Base-by-base conservation (phyloP, 1,284 basidiomycete genomes). In the Chalciporus sp. region DNA sequence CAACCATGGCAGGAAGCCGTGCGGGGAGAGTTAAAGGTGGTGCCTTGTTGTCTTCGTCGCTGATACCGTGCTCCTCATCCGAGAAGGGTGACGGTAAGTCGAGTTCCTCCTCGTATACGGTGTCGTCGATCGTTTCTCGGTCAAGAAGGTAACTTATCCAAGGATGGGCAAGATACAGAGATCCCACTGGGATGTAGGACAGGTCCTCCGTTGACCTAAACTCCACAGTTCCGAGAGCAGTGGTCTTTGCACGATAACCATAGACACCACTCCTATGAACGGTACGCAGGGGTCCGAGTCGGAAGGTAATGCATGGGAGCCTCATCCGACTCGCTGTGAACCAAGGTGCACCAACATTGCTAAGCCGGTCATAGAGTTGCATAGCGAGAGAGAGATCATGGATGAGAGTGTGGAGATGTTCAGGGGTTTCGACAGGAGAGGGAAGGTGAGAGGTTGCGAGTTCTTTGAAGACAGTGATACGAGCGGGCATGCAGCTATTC, bases 281-380 rank as follows among this genome's bases (percentile, higher is more conserved):
- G 3, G 1, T 4, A 1, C 23, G 37, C 23, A 52, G 2, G 11
- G n/a, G 31, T 6, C 55, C 51, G 1, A 58, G 56, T n/a, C 45
- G 40, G 44, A 57, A 57, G 0, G n/a, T 35, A 7, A 57, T 29
- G 31, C 56, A 57, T 0, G 55, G 44, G 29, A 56, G 43, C 12
- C 42, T 56, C 48, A 56, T 37, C 28, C 55, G 50, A 11, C n/a
- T 42, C 2, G 29, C 57, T 3, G 27, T 12, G 2, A 59, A 55
- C 0, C 4, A 27, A 2, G 57, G 51, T 1, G 31, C 16, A 1
- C 33, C 31, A 2, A 59, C 33, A 1, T 33, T 39, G 7, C 23
- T 1, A 2, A 58, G 33, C 12, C 29, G 43, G 7, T 56, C n/a
- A 11, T 58, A 58, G 7, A 58, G 6, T 8, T 16, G 16, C 29